Percentiles rank a stretch among this genome's conserved stretches.
Evolutionary conservation across 148 eudicot species (phyloP).

Genomic region (Vaccinium vitisidaea): DNA sequence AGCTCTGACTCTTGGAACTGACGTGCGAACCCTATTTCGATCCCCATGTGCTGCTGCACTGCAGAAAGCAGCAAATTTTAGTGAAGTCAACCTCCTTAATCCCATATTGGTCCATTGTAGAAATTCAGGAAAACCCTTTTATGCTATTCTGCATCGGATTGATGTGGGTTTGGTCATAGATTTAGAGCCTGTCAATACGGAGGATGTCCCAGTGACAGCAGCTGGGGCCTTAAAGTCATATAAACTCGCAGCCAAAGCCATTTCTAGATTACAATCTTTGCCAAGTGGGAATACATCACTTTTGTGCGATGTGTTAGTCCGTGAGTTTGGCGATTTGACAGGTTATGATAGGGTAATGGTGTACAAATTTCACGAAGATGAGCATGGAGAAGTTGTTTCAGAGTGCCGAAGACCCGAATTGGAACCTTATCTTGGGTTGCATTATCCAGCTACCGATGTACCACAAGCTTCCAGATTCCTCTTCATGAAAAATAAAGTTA

Average conservation of each 20-base stretch:
- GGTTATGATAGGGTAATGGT: slow-evolving; percentile 89
- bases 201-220: slow-evolving; percentile 61
- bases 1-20: slow-evolving; percentile 62
- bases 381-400: slow-evolving; percentile 83
- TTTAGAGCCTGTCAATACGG: slow-evolving; percentile 66
- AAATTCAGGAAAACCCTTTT: slow-evolving; percentile 64
- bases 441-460: slow-evolving; percentile 87
- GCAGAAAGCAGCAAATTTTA: slow-evolving; percentile 58
- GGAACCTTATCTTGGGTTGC: slow-evolving; percentile 85
- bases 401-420: slow-evolving; percentile 52
- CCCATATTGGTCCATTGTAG: slow-evolving; percentile 69
- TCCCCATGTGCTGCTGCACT: slow-evolving; percentile 60
- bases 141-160: slow-evolving; percentile 72
- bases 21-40: slow-evolving; percentile 59
- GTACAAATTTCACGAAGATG: slow-evolving; percentile 90
- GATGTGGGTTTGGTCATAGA: slow-evolving; percentile 82
- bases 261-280: slow-evolving; percentile 63
- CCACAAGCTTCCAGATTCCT: slow-evolving; percentile 91
- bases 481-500: slow-evolving; percentile 76
- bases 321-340: slow-evolving; percentile 65
- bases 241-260: slow-evolving; percentile 81
- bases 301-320: slow-evolving; percentile 67
- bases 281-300: slow-evolving; percentile 60
- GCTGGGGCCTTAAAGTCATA: slow-evolving; percentile 75
- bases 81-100: slow-evolving; percentile 68